A percentile compares a stretch with the other conserved stretches of the same genome.
phyloP scores from a whole-genome alignment of 495 filamentous ascomycete species.

The Rhypophila decipiens region DNA sequence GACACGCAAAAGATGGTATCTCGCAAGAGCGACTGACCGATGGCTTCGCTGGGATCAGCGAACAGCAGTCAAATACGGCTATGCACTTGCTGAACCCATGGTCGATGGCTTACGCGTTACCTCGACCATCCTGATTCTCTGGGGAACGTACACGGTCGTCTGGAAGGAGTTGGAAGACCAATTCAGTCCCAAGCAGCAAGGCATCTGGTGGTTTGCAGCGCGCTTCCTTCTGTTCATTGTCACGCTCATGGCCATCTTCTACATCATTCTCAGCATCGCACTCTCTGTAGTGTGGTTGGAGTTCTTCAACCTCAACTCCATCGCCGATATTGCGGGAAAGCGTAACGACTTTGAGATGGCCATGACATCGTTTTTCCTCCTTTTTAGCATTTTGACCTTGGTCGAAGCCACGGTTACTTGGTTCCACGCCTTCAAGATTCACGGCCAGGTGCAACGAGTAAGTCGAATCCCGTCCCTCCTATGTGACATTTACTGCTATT shows the following conservation, averaged over 20 bases:
- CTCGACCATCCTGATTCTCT: slow-evolving; percentile 6
- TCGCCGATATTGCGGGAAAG: slow-evolving; percentile 14
- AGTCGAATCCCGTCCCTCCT: not conserved
- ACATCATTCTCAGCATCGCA: slow-evolving; percentile 9
- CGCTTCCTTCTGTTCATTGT: slow-evolving; percentile 7
- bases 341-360: slow-evolving; percentile 9
- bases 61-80: slow-evolving; percentile 4
- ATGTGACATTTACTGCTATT: not conserved
- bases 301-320: slow-evolving; percentile 13
- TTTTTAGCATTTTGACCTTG: slow-evolving; percentile 8
- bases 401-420: not conserved
- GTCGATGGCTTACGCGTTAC: slow-evolving; percentile 1
- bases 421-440: not conserved
- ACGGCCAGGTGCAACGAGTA: not conserved
- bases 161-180: slow-evolving; percentile 9
- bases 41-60: slow-evolving; percentile 7
- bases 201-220: slow-evolving; percentile 8
- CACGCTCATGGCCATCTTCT: slow-evolving; percentile 6
- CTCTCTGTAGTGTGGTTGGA: slow-evolving; percentile 9
- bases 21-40: not conserved
- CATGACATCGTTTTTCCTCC: slow-evolving; percentile 7
- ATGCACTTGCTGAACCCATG: slow-evolving; percentile 6
- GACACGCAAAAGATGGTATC: slow-evolving; percentile 11
- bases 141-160: slow-evolving; percentile 10
- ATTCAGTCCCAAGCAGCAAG: not conserved